phyloP scores from a whole-genome alignment of 768 basidiomycete genomes.

The Hericium rajendrae region DNA sequence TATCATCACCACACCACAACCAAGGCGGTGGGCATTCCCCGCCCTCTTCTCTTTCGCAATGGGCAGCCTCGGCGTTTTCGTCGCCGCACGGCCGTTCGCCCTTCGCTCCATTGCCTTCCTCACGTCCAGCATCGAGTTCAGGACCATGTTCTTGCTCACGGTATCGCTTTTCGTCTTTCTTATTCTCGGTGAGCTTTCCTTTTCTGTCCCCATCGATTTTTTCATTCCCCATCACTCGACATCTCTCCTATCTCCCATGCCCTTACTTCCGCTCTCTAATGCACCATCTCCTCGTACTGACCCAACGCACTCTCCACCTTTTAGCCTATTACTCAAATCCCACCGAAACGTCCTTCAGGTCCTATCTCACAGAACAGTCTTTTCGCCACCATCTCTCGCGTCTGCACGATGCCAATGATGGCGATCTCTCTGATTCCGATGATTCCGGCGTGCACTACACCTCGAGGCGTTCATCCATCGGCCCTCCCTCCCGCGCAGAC shows the following conservation, averaged over 20 bases:
- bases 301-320: conserved; percentile 10
- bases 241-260: conserved; percentile 1
- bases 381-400: conserved; percentile 90
- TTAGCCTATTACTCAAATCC: conserved; percentile 94
- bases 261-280: not conserved
- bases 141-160: conserved; percentile 60
- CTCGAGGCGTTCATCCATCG: conserved; percentile 13
- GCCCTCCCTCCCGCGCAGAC: conserved; percentile 8
- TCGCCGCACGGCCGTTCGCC: conserved; percentile 22
- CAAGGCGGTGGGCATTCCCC: not conserved
- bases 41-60: not conserved
- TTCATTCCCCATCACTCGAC: conserved; percentile 6
- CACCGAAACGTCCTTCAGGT: conserved; percentile 84
- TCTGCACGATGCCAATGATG: conserved; percentile 52
- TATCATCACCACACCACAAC: not conserved
- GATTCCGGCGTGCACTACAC: conserved; percentile 20
- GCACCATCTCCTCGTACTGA: conserved; percentile 9
- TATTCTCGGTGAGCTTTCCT: conserved; percentile 49
- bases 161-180: conserved; percentile 60
- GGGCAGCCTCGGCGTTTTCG: not conserved
- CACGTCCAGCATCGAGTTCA: conserved; percentile 51
- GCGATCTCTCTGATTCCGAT: conserved; percentile 31
- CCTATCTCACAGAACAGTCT: conserved; percentile 94
- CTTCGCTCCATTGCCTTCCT: conserved; percentile 38
- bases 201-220: conserved; percentile 2